Percentiles rank a stretch among this genome's conserved stretches.
These are phyloP conservation scores for Ambispora gerdemannii DNA, from an alignment of 192 early-diverging fungal species.

Conservation along the genomic window DNA sequence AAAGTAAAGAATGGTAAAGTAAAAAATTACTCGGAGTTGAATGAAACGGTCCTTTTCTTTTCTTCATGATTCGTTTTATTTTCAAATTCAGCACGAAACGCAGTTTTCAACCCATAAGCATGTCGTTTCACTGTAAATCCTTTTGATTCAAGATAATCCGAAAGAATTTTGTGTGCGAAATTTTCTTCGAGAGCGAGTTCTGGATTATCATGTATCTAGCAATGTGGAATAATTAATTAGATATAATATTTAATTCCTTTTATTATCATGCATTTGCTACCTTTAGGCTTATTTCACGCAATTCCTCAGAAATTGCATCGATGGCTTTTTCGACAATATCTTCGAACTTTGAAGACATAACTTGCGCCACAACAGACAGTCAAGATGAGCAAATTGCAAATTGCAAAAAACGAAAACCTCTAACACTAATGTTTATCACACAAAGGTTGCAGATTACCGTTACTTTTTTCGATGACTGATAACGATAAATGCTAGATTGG, in stretches of 20 bases:
- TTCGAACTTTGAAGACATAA: too few relatives aligned
- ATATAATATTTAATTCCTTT: too few relatives aligned
- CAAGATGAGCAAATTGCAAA: too few relatives aligned
- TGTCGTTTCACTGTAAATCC: slow-evolving; percentile 61
- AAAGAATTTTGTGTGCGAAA: slow-evolving; percentile 59
- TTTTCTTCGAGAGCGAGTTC: slow-evolving; percentile 55
- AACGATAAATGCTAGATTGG: too few relatives aligned
- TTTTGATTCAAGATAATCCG: slow-evolving; percentile 59
- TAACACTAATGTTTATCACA: too few relatives aligned
- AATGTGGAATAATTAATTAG: too few relatives aligned
- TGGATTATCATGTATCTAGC: slow-evolving; percentile 60
- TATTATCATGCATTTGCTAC: too few relatives aligned
- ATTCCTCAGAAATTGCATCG: slow-evolving; percentile 37
- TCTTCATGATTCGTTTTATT: slow-evolving; percentile 38
- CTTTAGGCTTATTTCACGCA: slow-evolving; percentile 46
- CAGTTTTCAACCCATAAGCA: slow-evolving; percentile 66
- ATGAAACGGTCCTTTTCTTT: slow-evolving; percentile 6
- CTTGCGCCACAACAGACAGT: too few relatives aligned
- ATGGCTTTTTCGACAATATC: slow-evolving; percentile 35
- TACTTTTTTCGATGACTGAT: too few relatives aligned
- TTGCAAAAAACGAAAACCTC: too few relatives aligned
- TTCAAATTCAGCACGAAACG: slow-evolving; percentile 66
- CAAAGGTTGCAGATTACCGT: too few relatives aligned
- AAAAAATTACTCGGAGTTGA: slow-evolving; percentile 18
- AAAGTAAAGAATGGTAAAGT: too few relatives aligned